These are phyloP conservation scores for Entomortierella lignicola DNA, from an alignment of 192 early-diverging fungal genomes.

Conservation along the genomic window DNA sequence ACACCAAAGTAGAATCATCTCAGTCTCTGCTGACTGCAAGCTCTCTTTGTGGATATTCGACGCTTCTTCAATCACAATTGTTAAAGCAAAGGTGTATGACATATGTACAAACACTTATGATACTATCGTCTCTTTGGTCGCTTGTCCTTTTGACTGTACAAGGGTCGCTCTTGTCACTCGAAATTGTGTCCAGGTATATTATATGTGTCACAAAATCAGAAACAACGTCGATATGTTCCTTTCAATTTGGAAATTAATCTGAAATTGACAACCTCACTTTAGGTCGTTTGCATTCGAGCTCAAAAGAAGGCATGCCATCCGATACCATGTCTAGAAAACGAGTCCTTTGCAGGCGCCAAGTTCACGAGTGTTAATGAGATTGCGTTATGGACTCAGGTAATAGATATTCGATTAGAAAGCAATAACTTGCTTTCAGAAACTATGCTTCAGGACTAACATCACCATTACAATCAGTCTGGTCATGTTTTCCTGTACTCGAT, in stretches of 20 bases:
- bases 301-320: slow-evolving; percentile 26
- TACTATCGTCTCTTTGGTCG: slow-evolving; percentile 13
- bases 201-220: too few relatives aligned
- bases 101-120: slow-evolving; percentile 21
- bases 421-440: too few relatives aligned
- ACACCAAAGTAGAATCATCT: slow-evolving; percentile 54
- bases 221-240: neutral
- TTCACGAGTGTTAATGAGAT: slow-evolving; percentile 46
- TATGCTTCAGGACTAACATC: too few relatives aligned
- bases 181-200: slow-evolving; percentile 21
- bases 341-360: slow-evolving; percentile 52
- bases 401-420: neutral
- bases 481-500: slow-evolving; percentile 28
- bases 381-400: slow-evolving; percentile 61
- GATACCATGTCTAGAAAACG: slow-evolving; percentile 20
- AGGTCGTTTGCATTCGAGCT: slow-evolving; percentile 27
- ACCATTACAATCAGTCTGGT: slow-evolving; percentile 20
- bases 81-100: slow-evolving; percentile 54
- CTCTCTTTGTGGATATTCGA: slow-evolving; percentile 68
- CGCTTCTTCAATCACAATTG: slow-evolving; percentile 51
- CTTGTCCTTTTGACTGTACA: slow-evolving; percentile 9
- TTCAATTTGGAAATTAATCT: too few relatives aligned
- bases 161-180: slow-evolving; percentile 26
- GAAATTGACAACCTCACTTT: neutral
- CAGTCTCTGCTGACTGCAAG: slow-evolving; percentile 58